phyloP scores from a whole-genome alignment of 2,329 filamentous ascomycete species.

The Pseudogymnoascus sp. region DNA sequence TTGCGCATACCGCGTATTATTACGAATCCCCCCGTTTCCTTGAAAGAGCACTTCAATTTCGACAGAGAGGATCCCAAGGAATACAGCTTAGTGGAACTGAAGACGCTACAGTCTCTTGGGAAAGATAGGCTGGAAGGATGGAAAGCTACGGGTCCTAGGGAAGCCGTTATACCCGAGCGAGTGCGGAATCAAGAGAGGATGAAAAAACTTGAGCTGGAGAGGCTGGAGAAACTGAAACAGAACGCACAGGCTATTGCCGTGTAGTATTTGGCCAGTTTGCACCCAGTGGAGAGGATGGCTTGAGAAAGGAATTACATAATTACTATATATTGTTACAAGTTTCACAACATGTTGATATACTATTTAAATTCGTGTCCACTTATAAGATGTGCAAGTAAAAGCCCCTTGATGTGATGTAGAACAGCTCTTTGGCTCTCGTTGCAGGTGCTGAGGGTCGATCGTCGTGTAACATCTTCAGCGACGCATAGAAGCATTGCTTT shows the following conservation, averaged over 20 bases:
- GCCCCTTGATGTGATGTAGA: too few species aligned
- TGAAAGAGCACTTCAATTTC: conserved; percentile 44
- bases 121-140: conserved; percentile 38
- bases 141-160: conserved; percentile 38
- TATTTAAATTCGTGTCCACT: background rate
- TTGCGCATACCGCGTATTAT: conserved; percentile 41
- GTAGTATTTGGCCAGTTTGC: background rate
- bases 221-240: conserved; percentile 23
- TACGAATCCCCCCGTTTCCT: conserved; percentile 44
- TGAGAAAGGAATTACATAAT: background rate
- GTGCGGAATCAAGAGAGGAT: conserved; percentile 36
- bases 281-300: background rate
- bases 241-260: background rate
- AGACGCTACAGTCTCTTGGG: conserved; percentile 41
- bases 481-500: too few species aligned
- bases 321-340: background rate
- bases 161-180: conserved; percentile 38
- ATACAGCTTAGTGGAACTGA: conserved; percentile 44
- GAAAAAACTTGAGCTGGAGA: conserved; percentile 36
- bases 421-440: too few species aligned
- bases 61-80: conserved; percentile 34
- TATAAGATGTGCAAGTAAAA: too few species aligned
- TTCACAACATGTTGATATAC: background rate
- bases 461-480: too few species aligned
- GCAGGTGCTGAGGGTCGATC: too few species aligned